These are phyloP conservation scores for Penicillium odoratum DNA, from an alignment of 495 filamentous ascomycete species.

Conservation along the genomic window DNA sequence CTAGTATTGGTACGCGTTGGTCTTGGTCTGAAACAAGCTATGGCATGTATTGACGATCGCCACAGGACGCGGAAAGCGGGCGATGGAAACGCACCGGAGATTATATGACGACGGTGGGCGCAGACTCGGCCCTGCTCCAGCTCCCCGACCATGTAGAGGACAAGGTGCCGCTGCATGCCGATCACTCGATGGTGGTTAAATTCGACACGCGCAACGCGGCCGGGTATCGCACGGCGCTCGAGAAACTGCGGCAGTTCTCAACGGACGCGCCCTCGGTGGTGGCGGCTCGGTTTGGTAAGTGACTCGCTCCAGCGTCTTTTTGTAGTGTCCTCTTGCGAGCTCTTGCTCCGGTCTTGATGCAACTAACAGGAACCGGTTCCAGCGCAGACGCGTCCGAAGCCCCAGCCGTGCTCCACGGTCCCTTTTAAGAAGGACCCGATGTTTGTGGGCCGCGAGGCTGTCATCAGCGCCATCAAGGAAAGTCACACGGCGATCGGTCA, in stretches of 20 bases:
- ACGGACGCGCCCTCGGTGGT: constrained; percentile 18
- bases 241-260: constrained; percentile 13
- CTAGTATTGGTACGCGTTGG: constrained; percentile 13
- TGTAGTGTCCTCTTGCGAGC: too few relatives aligned
- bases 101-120: constrained; percentile 15
- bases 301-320: too few relatives aligned
- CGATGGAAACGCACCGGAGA: constrained; percentile 21
- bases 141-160: constrained; percentile 17
- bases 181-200: constrained; percentile 18
- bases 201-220: constrained; percentile 16
- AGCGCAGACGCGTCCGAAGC: constrained; percentile 1
- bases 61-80: constrained; percentile 21
- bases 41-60: constrained; percentile 13
- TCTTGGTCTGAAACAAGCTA: constrained; percentile 7
- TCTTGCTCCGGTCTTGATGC: too few relatives aligned
- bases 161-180: constrained; percentile 17
- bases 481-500: constrained; percentile 4
- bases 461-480: not conserved
- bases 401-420: not conserved
- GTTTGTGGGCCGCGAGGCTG: not conserved
- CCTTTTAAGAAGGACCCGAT: not conserved
- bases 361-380: constrained; percentile 6
- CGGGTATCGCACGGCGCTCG: constrained; percentile 17
- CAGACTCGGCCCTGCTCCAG: constrained; percentile 18
- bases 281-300: constrained; percentile 17